Evolutionary conservation across 768 basidiomycete species (phyloP), one percentile per base, ranked within the genome.

Genomic region (Panus rudis): DNA sequence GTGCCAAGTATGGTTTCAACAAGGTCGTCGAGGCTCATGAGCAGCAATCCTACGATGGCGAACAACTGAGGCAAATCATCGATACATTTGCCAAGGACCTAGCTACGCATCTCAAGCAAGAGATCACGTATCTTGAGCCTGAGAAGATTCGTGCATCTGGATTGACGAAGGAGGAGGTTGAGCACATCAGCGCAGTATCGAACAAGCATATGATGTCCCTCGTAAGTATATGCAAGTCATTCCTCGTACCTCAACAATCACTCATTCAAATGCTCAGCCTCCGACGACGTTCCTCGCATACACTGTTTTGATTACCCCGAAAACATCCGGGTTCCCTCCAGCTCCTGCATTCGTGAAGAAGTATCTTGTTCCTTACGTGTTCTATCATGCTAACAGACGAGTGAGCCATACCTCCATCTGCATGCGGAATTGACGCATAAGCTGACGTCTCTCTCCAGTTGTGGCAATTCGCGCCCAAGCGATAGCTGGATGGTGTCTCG

Each of bases 51-150:
- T 49, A 45, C 21, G 43, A 45, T 16, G 45, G 45, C 3, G 33
- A 28, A 19, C 46, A 43, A 13, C 23, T 46, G 14, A 30, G 35
- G 11, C 4, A 22, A 3, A 37, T 46, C 23, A 47, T 50, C 22
- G 42, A 50, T 25, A 38, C 30, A 28, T 46, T 50, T 23, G 37
- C 35, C 6, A 45, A 42, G 17, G 23, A 27, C 2, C 38, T 50
- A 16, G 40, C 40, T 3, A 39, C 17, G 17, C 49, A 50, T 25
- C 33, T 50, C 6, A 40, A 37, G 41, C 45, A 50, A 27, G 49
- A 50, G 37, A 37, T 50, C 24, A 43, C 37, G 12, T 50, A 50
- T 39, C 32, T 50, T 13, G 41, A 50, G 25, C 41, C 49, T 6
- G 49, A 42, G 14, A 50, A 46, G 32, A 17, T 47, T 14, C 37